Evolutionary conservation across 306 rosid genomes (phyloP).

Genomic region (Vigna trinervia): DNA sequence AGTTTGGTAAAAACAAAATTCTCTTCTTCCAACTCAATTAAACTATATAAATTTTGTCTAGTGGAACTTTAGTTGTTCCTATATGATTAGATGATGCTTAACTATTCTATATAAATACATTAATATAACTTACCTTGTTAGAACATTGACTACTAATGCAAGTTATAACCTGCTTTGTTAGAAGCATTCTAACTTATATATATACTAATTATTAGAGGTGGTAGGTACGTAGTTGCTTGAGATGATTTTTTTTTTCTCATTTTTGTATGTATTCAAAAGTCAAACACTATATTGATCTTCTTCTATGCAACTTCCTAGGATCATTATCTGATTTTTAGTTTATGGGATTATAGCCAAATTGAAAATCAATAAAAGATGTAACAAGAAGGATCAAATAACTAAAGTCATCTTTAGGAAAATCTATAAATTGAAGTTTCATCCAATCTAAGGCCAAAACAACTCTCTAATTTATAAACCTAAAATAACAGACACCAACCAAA

Average conservation of each 20-base stretch:
- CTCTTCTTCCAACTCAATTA: not conserved
- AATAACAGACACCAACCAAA: no score
- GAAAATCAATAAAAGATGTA: not conserved
- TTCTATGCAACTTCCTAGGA: conserved; percentile 25
- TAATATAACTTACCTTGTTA: not conserved
- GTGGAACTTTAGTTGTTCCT: not conserved
- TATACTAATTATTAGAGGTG: not conserved
- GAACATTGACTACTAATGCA: not conserved
- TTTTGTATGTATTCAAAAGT: not conserved
- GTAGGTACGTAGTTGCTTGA: not conserved
- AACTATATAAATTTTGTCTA: not conserved
- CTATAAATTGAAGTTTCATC: no score
- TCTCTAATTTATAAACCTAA: no score
- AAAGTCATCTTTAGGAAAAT: not conserved
- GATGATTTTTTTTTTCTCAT: not conserved
- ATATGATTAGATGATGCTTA: not conserved
- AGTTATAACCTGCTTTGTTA: not conserved
- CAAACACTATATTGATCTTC: not conserved
- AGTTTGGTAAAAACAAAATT: no score
- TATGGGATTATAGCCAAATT: not conserved
- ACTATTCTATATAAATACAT: not conserved
- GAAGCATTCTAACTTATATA: not conserved
- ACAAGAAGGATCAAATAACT: not conserved
- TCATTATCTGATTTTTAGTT: not conserved
- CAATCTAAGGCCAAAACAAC: no score